These are phyloP conservation scores for Dryas alaskensis DNA, from an alignment of 306 rosid species.

Conservation along the genomic window DNA sequence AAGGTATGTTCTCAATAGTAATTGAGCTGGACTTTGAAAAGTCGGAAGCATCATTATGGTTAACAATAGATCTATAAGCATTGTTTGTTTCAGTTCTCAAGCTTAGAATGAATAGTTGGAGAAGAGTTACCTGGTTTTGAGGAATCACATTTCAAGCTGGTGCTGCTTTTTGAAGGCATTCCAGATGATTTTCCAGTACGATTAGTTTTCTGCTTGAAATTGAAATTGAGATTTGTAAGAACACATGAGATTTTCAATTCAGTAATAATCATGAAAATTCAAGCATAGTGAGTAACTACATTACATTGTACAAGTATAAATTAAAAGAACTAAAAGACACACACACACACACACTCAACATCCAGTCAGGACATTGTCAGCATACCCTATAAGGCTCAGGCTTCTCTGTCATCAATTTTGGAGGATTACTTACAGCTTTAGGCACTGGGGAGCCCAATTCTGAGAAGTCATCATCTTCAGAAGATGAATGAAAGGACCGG, in stretches of 20 bases:
- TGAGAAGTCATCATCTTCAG: slow-evolving; percentile 16
- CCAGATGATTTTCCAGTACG: not conserved
- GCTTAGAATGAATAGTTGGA: not conserved
- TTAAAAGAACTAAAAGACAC: not conserved
- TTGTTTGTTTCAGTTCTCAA: not conserved
- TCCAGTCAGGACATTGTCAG: not conserved
- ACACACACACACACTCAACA: not conserved
- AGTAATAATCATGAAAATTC: not conserved
- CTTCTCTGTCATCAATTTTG: slow-evolving; percentile 26
- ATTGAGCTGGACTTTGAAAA: not conserved
- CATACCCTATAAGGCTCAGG: slow-evolving; percentile 28
- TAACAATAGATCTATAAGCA: not conserved
- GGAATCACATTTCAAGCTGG: not conserved
- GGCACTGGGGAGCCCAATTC: slow-evolving; percentile 20
- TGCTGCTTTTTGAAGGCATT: slow-evolving; percentile 13
- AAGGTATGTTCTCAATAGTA: slow-evolving; percentile 8
- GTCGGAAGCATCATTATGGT: not conserved
- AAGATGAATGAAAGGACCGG: slow-evolving; percentile 2
- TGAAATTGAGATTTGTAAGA: not conserved
- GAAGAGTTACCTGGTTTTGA: slow-evolving; percentile 1
- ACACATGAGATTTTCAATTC: not conserved
- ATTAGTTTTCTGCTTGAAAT: slow-evolving; percentile 18
- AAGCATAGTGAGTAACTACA: not conserved
- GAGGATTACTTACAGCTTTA: not conserved
- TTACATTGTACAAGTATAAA: not conserved